Conservation (phyloP, 2,329 filamentous ascomycete genomes). For the Pseudopithomyces maydicus region DNA sequence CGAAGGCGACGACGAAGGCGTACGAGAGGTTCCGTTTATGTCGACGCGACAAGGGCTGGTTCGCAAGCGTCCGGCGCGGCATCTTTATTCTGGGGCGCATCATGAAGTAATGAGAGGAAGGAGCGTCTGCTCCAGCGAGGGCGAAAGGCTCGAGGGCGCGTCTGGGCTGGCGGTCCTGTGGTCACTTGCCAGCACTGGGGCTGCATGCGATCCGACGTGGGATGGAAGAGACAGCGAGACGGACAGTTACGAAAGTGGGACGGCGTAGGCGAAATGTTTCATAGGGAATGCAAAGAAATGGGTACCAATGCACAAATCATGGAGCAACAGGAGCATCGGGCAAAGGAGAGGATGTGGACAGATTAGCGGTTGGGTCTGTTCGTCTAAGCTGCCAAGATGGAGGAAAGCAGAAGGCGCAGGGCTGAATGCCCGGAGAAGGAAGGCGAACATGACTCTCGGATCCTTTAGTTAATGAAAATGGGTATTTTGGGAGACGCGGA, state of each 20-base stretch:
- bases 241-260: not conserved
- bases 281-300: constrained; percentile 1
- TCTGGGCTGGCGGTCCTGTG: not conserved
- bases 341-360: constrained; percentile 5
- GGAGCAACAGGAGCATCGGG: not conserved
- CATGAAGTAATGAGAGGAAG: constrained; percentile 3
- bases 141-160: not conserved
- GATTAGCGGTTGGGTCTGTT: constrained; percentile 1
- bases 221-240: not conserved
- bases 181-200: not conserved
- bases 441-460: constrained; percentile 1
- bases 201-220: not conserved
- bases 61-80: constrained; percentile 25
- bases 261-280: not conserved
- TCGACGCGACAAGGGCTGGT: constrained; percentile 35
- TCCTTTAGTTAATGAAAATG: not conserved
- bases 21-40: constrained; percentile 36
- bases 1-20: constrained; percentile 25
- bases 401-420: constrained; percentile 1
- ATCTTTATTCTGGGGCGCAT: constrained; percentile 38
- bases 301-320: not conserved
- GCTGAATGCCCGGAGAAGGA: constrained; percentile 3
- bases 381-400: constrained; percentile 11
- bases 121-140: not conserved
- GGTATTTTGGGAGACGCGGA: not conserved